Percentiles rank a stretch among this genome's conserved stretches.
Evolutionary conservation across 257 asterid species (phyloP).

Genomic region (Haberlea rhodopensis): DNA sequence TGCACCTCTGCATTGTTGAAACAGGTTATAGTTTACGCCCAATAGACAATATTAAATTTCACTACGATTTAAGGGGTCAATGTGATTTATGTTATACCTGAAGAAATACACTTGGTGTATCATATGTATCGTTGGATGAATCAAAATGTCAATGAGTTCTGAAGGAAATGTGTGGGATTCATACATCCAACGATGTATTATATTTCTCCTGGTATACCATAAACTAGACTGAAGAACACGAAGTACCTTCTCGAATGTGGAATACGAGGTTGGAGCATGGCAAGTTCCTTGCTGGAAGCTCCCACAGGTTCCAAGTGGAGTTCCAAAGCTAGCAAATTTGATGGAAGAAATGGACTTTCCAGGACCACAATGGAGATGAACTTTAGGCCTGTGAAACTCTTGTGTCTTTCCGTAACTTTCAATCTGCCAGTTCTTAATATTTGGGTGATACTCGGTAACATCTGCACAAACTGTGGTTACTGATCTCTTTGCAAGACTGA

Average conservation of each 20-base stretch:
- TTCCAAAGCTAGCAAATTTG: slow-evolving; percentile 96
- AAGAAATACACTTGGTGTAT: not conserved
- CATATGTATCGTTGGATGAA: not conserved
- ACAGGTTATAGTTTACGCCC: not conserved
- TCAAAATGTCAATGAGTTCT: not conserved
- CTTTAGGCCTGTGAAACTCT: slow-evolving; percentile 65
- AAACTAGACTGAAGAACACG: not conserved
- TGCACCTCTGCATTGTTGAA: slow-evolving; percentile 62
- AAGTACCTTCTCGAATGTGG: slow-evolving; percentile 65
- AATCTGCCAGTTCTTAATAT: slow-evolving; percentile 70
- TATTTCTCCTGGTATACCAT: not conserved
- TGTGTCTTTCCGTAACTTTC: slow-evolving; percentile 63
- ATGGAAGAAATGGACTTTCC: slow-evolving; percentile 74
- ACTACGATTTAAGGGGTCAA: not conserved
- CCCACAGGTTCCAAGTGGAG: slow-evolving; percentile 88
- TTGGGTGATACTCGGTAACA: slow-evolving; percentile 83
- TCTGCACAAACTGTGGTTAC: slow-evolving; percentile 75
- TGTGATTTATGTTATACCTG: not conserved
- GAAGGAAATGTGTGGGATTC: not conserved
- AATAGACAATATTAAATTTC: not conserved
- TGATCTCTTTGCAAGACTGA: slow-evolving; percentile 70
- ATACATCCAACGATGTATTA: not conserved
- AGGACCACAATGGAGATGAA: slow-evolving; percentile 62
- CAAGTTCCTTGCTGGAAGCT: slow-evolving; percentile 82
- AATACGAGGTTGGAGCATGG: slow-evolving; percentile 69